phyloP scores from a whole-genome alignment of 176 grass and related monocot genomes.

The Tillandsia fasciculata region DNA sequence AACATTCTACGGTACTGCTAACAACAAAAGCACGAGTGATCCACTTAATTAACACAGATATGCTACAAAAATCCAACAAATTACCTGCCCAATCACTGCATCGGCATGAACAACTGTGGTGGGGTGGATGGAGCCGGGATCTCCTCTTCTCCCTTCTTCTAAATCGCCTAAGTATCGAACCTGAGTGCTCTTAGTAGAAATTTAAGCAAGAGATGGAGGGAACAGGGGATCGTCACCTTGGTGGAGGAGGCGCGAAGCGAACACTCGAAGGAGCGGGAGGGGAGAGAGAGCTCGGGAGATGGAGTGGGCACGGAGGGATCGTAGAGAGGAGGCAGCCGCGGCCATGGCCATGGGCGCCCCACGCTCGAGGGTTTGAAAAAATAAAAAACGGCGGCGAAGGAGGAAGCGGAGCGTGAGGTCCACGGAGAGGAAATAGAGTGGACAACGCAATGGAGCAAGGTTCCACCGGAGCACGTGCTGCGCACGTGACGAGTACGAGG shows the following conservation, averaged over 20 bases:
- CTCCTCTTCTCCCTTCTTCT: conserved; percentile 15
- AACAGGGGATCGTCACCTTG: conserved; percentile 19
- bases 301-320: conserved; percentile 5
- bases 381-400: neutral
- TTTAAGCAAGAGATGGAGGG: neutral
- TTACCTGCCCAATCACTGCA: conserved; percentile 65
- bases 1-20: neutral
- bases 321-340: conserved; percentile 18
- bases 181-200: neutral
- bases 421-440: neutral
- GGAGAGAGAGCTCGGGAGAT: neutral
- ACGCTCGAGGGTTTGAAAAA: neutral
- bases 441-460: too few species aligned
- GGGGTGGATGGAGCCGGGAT: conserved; percentile 13
- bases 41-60: neutral
- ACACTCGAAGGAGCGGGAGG: conserved; percentile 3
- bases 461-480: too few species aligned
- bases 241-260: conserved; percentile 30
- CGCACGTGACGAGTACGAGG: too few species aligned
- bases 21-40: neutral
- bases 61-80: neutral
- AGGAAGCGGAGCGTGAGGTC: neutral
- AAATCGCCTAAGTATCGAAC: conserved; percentile 10
- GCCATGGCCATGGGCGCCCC: conserved; percentile 29
- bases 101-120: conserved; percentile 57